These are phyloP conservation scores for Colletotrichum sp. DNA, from an alignment of 2,329 filamentous ascomycete species.

Conservation along the genomic window DNA sequence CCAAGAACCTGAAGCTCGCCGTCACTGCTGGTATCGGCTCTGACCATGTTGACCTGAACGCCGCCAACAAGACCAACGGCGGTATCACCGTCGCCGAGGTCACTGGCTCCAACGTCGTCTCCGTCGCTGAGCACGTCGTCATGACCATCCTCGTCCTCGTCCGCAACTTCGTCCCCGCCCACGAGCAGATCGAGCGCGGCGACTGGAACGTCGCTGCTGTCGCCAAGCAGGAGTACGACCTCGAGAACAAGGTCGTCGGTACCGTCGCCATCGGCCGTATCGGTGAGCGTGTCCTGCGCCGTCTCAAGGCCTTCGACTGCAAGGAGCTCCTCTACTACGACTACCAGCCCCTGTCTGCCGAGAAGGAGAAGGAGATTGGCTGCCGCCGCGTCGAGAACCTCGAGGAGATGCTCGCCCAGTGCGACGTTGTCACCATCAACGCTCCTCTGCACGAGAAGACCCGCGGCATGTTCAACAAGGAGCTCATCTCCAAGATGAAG, in stretches of 20 bases:
- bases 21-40: slow-evolving; percentile 97
- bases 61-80: slow-evolving; percentile 97
- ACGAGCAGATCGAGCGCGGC: slow-evolving; percentile 87
- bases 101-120: slow-evolving; percentile 97
- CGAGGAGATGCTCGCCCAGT: slow-evolving; percentile 93
- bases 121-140: slow-evolving; percentile 97
- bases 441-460: slow-evolving; percentile 99
- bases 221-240: slow-evolving; percentile 98
- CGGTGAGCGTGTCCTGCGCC: slow-evolving; percentile 94
- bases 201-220: slow-evolving; percentile 96
- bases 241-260: slow-evolving; percentile 96
- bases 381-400: slow-evolving; percentile 86
- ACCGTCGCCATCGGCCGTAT: slow-evolving; percentile 98
- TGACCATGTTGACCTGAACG: slow-evolving; percentile 96
- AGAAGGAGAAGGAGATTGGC: slow-evolving; percentile 94
- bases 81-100: slow-evolving; percentile 97
- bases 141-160: slow-evolving; percentile 98
- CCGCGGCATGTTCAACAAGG: slow-evolving; percentile 96
- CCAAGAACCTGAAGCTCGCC: slow-evolving; percentile 98
- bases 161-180: slow-evolving; percentile 97
- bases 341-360: slow-evolving; percentile 90
- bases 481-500: slow-evolving; percentile 99
- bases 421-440: slow-evolving; percentile 99
- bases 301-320: slow-evolving; percentile 98
- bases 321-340: slow-evolving; percentile 99